Evolutionary conservation across 768 basidiomycete genomes (phyloP), one percentile per base, ranked within the genome.

Genomic region (Tephrocybe sp.): DNA sequence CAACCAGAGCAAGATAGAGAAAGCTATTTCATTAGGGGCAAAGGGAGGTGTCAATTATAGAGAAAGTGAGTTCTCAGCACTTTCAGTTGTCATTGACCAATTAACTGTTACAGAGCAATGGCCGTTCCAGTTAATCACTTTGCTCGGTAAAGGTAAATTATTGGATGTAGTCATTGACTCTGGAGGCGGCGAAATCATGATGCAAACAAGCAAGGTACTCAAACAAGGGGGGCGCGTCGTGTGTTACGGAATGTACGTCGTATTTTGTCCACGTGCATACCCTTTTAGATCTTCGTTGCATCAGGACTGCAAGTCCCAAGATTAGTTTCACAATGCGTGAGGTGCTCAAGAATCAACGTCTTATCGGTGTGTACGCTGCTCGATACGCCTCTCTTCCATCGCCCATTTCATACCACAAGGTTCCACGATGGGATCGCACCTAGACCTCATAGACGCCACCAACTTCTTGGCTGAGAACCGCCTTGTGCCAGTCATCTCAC

Each of bases 351-450:
- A 86, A 90, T 58, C 82, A 86, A 36, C 81, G 84, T 55, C 69
- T 94, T 34, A 73, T 90, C 26, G 91, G 90, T 90, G 37, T 37
- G 75, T 64, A 14, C 17, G 43, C 30, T 18, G 42, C 23, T 43
- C 33, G 26, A 32, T 18, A 17, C 17, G 10, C 17, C 8, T 14
- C 14, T n/a, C 41, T 52, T 17, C 38, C 34, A 25, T 42, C 23
- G 37, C 30, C 39, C 23, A 53, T 40, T 44, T 18, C 45, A 10
- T 25, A 15, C 25, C 6, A 37, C 26, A 51, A 90, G 90, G 90
- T 30, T 88, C 88, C 1, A 90, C 85, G 23, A 90, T 93, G 90
- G 91, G 90, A 15, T 91, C 90, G 7, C 80, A 76, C 58, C 74
- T 80, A 48, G 90, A 93, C 68, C 74, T 93, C 51, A 65, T 76